These are phyloP conservation scores for Coemansia interrupta DNA, from an alignment of 192 early-diverging fungal genomes.

Conservation along the genomic window DNA sequence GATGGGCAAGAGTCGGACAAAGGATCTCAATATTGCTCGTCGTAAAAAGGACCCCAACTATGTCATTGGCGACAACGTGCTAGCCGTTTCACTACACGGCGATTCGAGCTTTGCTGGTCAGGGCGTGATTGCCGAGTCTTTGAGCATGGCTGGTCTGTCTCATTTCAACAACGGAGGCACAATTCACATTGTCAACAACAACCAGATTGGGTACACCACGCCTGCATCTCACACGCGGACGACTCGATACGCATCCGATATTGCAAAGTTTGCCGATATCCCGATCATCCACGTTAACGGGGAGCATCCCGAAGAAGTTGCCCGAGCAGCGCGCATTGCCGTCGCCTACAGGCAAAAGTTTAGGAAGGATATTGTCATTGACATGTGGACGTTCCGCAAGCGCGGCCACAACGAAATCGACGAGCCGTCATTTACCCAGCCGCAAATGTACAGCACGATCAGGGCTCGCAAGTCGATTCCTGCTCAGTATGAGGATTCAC, in stretches of 20 bases:
- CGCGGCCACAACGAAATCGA: constrained; percentile 97
- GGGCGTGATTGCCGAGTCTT: constrained; percentile 89
- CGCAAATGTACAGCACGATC: constrained; percentile 90
- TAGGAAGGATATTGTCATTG: constrained; percentile 90
- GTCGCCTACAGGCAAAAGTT: constrained; percentile 92
- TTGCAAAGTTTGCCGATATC: constrained; percentile 92
- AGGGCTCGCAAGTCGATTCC: constrained; percentile 75
- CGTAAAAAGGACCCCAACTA: constrained; percentile 17
- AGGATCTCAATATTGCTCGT: constrained; percentile 65
- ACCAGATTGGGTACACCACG: constrained; percentile 96
- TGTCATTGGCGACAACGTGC: constrained; percentile 83
- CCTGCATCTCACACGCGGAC: constrained; percentile 88
- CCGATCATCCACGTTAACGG: constrained; percentile 96
- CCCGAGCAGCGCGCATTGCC: constrained; percentile 72
- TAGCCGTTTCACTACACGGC: constrained; percentile 89
- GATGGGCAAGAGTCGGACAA: constrained; percentile 89
- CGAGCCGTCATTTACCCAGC: constrained; percentile 95
- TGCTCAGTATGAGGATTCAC: constrained; percentile 69
- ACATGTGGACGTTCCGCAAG: constrained; percentile 90
- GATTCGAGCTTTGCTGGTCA: constrained; percentile 83
- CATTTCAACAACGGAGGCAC: constrained; percentile 93
- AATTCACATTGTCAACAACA: constrained; percentile 93
- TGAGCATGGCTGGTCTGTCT: constrained; percentile 87
- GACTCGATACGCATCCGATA: constrained; percentile 84
- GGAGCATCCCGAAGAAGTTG: constrained; percentile 87